These are phyloP conservation scores for Clathrospora elynae DNA, from an alignment of 2,329 filamentous ascomycete genomes.

Conservation along the genomic window DNA sequence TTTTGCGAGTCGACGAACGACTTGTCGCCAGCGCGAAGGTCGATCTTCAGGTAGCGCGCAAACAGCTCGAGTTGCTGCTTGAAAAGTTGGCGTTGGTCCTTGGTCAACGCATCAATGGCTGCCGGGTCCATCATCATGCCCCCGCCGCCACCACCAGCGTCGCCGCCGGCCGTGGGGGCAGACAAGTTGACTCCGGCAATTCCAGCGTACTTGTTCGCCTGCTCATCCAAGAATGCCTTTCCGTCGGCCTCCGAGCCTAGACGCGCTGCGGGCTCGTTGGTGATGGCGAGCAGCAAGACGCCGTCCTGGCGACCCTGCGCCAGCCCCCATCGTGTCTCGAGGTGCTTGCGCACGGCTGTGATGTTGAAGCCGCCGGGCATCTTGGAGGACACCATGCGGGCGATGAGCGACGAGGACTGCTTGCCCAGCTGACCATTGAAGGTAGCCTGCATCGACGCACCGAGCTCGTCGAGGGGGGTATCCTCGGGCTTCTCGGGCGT, in stretches of 20 bases:
- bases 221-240: conserved; percentile 88
- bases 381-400: conserved; percentile 94
- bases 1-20: conserved; percentile 83
- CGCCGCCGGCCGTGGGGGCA: conserved; percentile 71
- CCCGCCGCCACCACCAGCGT: conserved; percentile 70
- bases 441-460: conserved; percentile 95
- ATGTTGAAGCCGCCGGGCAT: conserved; percentile 99
- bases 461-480: conserved; percentile 91
- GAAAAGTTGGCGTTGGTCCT: conserved; percentile 93
- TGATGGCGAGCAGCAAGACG: conserved; percentile 83
- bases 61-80: conserved; percentile 97
- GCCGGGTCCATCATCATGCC: conserved; percentile 99
- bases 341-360: conserved; percentile 89
- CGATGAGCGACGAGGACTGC: conserved; percentile 90
- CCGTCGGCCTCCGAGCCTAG: conserved; percentile 88
- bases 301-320: conserved; percentile 87
- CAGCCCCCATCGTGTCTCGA: conserved; percentile 92
- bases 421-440: conserved; percentile 99
- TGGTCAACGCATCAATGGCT: conserved; percentile 93
- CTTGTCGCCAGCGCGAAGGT: conserved; percentile 95
- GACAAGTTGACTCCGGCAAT: conserved; percentile 83
- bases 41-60: conserved; percentile 95
- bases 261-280: conserved; percentile 88
- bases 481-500: conserved; percentile 99
- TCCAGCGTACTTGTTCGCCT: conserved; percentile 85